These are phyloP conservation scores for Kodamaea sp. DNA, from an alignment of 1,139 yeast species.

Conservation along the genomic window DNA sequence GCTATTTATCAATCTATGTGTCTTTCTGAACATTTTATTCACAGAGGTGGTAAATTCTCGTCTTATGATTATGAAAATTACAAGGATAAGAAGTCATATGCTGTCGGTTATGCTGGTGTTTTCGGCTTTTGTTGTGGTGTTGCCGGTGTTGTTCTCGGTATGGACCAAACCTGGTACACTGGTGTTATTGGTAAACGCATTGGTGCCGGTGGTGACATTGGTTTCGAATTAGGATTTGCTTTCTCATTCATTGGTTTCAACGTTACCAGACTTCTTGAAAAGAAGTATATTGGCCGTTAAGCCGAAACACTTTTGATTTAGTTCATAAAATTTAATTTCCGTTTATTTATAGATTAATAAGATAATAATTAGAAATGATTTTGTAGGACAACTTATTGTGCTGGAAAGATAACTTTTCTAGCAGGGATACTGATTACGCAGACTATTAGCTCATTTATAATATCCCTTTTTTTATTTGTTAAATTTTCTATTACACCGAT, in stretches of 20 bases:
- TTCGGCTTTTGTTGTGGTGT: constrained; percentile 79
- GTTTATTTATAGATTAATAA: constrained; percentile 1
- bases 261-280: constrained; percentile 63
- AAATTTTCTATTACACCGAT: no score
- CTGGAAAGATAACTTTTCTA: no score
- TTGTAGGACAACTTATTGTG: not conserved
- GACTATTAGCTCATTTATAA: no score
- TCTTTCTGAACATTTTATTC: constrained; percentile 75
- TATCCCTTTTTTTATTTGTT: no score
- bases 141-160: constrained; percentile 82
- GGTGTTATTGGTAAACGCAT: constrained; percentile 65
- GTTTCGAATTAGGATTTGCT: constrained; percentile 71
- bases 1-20: constrained; percentile 77
- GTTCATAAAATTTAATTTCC: not conserved
- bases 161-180: constrained; percentile 78
- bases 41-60: constrained; percentile 54
- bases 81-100: constrained; percentile 54
- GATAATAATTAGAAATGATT: not conserved
- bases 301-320: not conserved
- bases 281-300: constrained; percentile 56
- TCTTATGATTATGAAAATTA: constrained; percentile 64
- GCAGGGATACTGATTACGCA: no score
- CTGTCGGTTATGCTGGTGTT: constrained; percentile 74
- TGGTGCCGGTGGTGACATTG: constrained; percentile 84
- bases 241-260: constrained; percentile 69